Conservation (phyloP, 176 grass and related monocot genomes). For the Alloteropsis semialata region DNA sequence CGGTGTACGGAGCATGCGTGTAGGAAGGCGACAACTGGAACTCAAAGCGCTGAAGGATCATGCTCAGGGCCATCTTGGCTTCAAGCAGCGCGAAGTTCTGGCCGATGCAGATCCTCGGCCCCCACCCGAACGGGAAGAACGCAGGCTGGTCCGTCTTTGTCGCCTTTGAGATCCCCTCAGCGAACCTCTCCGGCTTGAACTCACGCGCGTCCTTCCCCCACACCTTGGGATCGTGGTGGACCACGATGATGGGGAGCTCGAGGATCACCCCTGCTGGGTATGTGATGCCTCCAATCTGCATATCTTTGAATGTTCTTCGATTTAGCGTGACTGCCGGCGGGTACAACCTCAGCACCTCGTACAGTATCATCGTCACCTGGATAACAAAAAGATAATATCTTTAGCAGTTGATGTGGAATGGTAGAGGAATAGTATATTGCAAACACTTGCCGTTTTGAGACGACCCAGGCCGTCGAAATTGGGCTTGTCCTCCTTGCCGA, state of each 20-base stretch:
- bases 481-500: slow-evolving; percentile 32
- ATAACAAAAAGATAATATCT: not conserved
- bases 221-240: slow-evolving; percentile 55
- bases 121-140: slow-evolving; percentile 76
- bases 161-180: slow-evolving; percentile 65
- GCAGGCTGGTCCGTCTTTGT: slow-evolving; percentile 30
- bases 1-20: slow-evolving; percentile 48
- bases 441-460: slow-evolving; percentile 58
- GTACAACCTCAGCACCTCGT: slow-evolving; percentile 75
- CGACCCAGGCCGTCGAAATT: slow-evolving; percentile 44
- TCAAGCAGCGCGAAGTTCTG: slow-evolving; percentile 77
- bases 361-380: slow-evolving; percentile 72
- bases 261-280: slow-evolving; percentile 60
- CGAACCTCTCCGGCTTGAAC: slow-evolving; percentile 72
- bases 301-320: slow-evolving; percentile 39
- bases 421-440: not conserved
- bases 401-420: not conserved
- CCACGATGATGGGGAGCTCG: slow-evolving; percentile 41
- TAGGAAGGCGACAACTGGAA: slow-evolving; percentile 59
- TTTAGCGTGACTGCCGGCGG: slow-evolving; percentile 34
- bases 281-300: slow-evolving; percentile 46
- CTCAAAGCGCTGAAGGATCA: slow-evolving; percentile 64
- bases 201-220: slow-evolving; percentile 59
- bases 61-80: slow-evolving; percentile 61
- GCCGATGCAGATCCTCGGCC: slow-evolving; percentile 64